phyloP scores from a whole-genome alignment of 805 yeast species.

The Martiniozyma abietophila region DNA sequence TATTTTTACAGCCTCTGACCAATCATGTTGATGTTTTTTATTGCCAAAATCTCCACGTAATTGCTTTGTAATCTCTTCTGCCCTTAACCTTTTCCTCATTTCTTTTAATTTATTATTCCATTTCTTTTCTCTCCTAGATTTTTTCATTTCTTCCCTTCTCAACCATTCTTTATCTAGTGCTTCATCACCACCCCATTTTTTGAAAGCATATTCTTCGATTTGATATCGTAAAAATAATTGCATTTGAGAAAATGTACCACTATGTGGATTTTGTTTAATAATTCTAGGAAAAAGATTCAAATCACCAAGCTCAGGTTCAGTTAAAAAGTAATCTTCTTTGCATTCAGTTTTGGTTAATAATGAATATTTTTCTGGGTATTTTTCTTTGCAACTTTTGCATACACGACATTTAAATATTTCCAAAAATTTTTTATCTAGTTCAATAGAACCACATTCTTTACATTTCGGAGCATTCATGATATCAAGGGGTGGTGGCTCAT shows the following conservation, averaged over 20 bases:
- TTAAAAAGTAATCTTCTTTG: slow-evolving; percentile 79
- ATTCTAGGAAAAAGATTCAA: slow-evolving; percentile 55
- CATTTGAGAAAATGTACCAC: slow-evolving; percentile 82
- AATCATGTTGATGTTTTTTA: slow-evolving; percentile 63
- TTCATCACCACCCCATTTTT: slow-evolving; percentile 91
- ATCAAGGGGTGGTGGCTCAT: slow-evolving; percentile 50
- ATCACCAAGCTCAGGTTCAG: slow-evolving; percentile 89
- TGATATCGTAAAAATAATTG: slow-evolving; percentile 83
- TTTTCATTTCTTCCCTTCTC: slow-evolving; percentile 61
- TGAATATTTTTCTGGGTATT: slow-evolving; percentile 79
- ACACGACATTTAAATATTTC: slow-evolving; percentile 68
- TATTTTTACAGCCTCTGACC: slow-evolving; percentile 46
- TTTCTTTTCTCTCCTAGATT: slow-evolving; percentile 66
- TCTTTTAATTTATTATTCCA: slow-evolving; percentile 72
- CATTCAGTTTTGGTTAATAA: slow-evolving; percentile 93
- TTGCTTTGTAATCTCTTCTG: slow-evolving; percentile 76
- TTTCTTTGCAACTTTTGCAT: slow-evolving; percentile 68
- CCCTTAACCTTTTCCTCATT: slow-evolving; percentile 87
- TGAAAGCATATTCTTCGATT: slow-evolving; percentile 86
- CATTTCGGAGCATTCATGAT: slow-evolving; percentile 72
- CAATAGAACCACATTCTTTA: slow-evolving; percentile 71
- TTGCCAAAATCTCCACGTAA: slow-evolving; percentile 42
- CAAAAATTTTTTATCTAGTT: slow-evolving; percentile 63
- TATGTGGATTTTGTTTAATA: slow-evolving; percentile 92
- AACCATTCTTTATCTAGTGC: slow-evolving; percentile 91